Base-by-base conservation (phyloP, 2,329 filamentous ascomycete genomes). In the Monosporascus sp. region DNA sequence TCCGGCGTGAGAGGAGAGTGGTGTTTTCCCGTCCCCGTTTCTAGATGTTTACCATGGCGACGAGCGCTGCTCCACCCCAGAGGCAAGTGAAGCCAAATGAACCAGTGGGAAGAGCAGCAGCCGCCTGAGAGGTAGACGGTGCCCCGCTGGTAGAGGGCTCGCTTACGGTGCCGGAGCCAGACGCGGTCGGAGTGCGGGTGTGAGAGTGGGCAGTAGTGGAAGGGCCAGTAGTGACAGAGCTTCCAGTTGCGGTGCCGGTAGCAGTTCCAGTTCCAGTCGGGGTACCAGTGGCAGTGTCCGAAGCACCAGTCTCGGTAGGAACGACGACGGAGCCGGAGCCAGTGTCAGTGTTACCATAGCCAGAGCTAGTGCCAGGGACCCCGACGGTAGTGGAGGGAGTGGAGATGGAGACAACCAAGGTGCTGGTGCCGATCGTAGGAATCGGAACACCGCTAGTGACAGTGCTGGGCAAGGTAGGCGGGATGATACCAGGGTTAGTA, bases 11-110 rank as follows among this genome's bases (percentile, higher is more conserved):
- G 31, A 4, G 31, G 9, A 35, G 2, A 35, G 11, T 14, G 31
- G 14, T 35, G 5, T 35, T 35, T 27, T 17, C 16, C 22, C 7
- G 20, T 11, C 22, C 20, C 17, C 20, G 22, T 45, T 55, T 54
- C 60, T 52, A 60, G 50, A 26, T 57, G 31, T 62, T 55, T 35
- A 54, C 41, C 52, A 62, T 53, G 17, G 50, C 55, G 22, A 58
- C 49, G 6, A 59, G 22, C 16, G 58, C 60, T 14, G 52, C 58
- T 17, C 60, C 60, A 20, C 58, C 58, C n/a, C 60, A 53, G 16
- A 60, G 50, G 16, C 47, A 55, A 50, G 58, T 57, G 43, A 61
- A 52, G 37, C 53, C 49, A 19, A 57, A 17, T 5, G 40, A 50
- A 19, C 55, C 57, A 14, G 55, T 59, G 1, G 55, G 55, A 16